A percentile compares a stretch with the other conserved stretches of the same genome.
phyloP scores from a whole-genome alignment of 2,329 filamentous ascomycete species.

The Fusarium buharicum region DNA sequence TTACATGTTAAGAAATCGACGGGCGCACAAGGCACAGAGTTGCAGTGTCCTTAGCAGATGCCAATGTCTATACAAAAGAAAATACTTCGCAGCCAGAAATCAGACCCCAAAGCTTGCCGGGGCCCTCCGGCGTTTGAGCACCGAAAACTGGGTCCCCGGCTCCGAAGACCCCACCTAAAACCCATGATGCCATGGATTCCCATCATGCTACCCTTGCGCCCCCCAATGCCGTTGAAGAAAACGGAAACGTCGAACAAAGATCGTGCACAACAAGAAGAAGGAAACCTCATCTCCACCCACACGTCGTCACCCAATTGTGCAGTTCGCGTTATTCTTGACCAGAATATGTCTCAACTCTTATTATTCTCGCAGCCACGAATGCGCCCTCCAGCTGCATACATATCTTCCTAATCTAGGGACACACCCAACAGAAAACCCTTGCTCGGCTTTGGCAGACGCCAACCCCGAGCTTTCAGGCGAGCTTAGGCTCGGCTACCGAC shows the following conservation, averaged over 20 bases:
- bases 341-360: conserved; percentile 39
- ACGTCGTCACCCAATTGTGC: conserved; percentile 25
- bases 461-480: conserved; percentile 39
- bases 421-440: conserved; percentile 21
- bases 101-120: conserved; percentile 10
- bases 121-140: conserved; percentile 18
- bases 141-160: conserved; percentile 33
- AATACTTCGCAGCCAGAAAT: neutral
- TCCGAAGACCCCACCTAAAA: conserved; percentile 25
- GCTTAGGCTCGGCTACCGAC: conserved; percentile 44
- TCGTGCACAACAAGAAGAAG: conserved; percentile 18
- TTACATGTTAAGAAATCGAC: neutral
- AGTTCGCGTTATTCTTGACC: conserved; percentile 28
- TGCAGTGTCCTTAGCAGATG: neutral
- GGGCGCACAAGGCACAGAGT: neutral
- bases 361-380: conserved; percentile 15
- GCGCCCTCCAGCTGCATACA: conserved; percentile 24
- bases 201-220: neutral
- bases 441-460: conserved; percentile 39
- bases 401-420: neutral
- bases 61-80: neutral
- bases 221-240: conserved; percentile 24
- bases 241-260: conserved; percentile 9
- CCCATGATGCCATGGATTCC: neutral
- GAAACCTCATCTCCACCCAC: conserved; percentile 22